Evolutionary conservation across 2,329 filamentous ascomycete species (phyloP).

Genomic region (Aspergillus latus): DNA sequence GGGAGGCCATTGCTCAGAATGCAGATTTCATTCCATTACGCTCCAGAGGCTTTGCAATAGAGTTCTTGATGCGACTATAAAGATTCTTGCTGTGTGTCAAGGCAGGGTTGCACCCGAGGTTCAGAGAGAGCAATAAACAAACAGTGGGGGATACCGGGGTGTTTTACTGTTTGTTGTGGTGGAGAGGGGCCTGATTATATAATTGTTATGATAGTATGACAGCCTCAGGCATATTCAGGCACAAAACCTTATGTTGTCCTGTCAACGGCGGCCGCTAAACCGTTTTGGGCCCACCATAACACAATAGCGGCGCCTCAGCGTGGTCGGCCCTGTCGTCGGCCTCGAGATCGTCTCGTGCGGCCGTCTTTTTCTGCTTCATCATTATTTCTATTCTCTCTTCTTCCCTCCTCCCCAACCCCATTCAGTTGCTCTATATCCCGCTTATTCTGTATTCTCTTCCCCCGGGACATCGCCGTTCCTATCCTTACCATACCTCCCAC

Average conservation of each 20-base stretch:
- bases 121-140: no score
- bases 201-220: slow-evolving; percentile 11
- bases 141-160: no score
- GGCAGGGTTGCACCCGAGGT: no score
- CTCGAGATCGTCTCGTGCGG: slow-evolving; percentile 26
- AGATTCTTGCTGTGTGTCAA: no score
- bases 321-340: slow-evolving; percentile 32
- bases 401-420: slow-evolving; percentile 11
- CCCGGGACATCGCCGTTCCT: slow-evolving; percentile 15
- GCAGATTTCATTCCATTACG: background rate
- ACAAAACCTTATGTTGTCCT: slow-evolving; percentile 33
- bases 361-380: slow-evolving; percentile 18
- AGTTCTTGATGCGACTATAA: no score
- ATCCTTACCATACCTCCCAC: slow-evolving; percentile 26
- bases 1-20: background rate
- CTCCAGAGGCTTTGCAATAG: no score
- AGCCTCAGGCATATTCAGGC: slow-evolving; percentile 26
- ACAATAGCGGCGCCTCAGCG: slow-evolving; percentile 35
- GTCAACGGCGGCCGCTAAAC: slow-evolving; percentile 40
- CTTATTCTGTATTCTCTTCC: slow-evolving; percentile 18
- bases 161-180: slow-evolving; percentile 14
- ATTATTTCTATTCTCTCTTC: slow-evolving; percentile 1
- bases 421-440: slow-evolving; percentile 2
- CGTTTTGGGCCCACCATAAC: slow-evolving; percentile 35
- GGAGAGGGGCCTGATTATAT: slow-evolving; percentile 13